A percentile compares a stretch with the other conserved stretches of the same genome.
phyloP scores from a whole-genome alignment of 208 protist species.

The Phytomonas sp. region DNA sequence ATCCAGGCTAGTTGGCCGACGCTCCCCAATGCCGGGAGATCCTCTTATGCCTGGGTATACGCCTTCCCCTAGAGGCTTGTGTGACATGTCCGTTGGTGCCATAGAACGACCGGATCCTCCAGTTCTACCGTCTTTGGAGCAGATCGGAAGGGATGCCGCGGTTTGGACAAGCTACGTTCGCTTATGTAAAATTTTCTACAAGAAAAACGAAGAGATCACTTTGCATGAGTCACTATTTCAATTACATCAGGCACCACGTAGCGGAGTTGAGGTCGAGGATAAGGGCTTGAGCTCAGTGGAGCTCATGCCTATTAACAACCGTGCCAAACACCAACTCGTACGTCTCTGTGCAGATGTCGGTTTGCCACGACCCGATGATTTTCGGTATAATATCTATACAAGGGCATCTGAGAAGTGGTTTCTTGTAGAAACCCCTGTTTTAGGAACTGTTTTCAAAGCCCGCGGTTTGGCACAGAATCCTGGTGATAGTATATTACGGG shows the following conservation, averaged over 20 bases:
- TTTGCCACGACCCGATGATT: constrained; percentile 32
- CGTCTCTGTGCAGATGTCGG: constrained; percentile 26
- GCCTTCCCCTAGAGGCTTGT: constrained; percentile 53
- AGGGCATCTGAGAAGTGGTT: constrained; percentile 23
- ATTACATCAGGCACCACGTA: constrained; percentile 16
- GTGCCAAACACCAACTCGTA: constrained; percentile 20
- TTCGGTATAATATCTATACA: constrained; percentile 36
- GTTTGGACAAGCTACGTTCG: constrained; percentile 19
- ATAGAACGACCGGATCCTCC: constrained; percentile 14
- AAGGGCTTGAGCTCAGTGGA: constrained; percentile 19
- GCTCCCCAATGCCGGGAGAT: constrained; percentile 21
- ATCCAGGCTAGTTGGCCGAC: constrained; percentile 19
- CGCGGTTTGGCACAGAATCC: constrained; percentile 30
- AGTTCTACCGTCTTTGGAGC: constrained; percentile 11
- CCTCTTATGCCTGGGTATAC: constrained; percentile 18
- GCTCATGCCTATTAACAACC: constrained; percentile 20
- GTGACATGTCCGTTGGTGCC: constrained; percentile 15
- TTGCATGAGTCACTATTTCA: constrained; percentile 15
- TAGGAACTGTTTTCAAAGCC: constrained; percentile 60
- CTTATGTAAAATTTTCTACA: constrained; percentile 17
- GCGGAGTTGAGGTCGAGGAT: constrained; percentile 21
- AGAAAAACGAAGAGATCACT: neutral
- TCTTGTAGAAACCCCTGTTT: constrained; percentile 32
- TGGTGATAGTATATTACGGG: constrained; percentile 35
- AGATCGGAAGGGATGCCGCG: neutral